A percentile compares a stretch with the other conserved stretches of the same genome.
Evolutionary conservation across 2,329 filamentous ascomycete genomes (phyloP).

Genomic region (Sclerotinia glacialis): DNA sequence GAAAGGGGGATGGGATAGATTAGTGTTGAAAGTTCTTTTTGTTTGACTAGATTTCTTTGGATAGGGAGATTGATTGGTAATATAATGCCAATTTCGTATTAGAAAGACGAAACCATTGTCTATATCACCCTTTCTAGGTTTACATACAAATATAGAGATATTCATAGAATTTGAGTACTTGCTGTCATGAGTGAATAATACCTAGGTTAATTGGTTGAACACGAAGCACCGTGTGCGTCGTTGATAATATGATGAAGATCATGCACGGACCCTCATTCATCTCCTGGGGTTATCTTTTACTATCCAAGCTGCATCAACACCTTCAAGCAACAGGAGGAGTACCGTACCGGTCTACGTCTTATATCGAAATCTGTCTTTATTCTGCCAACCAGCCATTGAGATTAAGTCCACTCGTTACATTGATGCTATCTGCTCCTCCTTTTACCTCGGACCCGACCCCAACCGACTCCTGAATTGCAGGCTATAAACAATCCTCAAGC

Average conservation of each 20-base stretch:
- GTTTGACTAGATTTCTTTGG: conserved; percentile 6
- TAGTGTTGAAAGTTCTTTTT: background rate
- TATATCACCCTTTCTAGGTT: background rate
- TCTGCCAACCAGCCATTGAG: background rate
- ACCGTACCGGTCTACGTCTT: background rate
- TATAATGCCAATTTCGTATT: background rate
- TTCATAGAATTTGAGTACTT: background rate
- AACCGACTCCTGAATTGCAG: background rate
- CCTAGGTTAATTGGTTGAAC: background rate
- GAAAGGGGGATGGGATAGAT: background rate
- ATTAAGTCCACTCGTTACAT: background rate
- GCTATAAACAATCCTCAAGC: background rate
- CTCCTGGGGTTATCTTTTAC: background rate
- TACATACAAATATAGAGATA: background rate
- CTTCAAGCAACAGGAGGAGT: background rate
- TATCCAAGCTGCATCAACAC: background rate
- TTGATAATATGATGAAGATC: background rate
- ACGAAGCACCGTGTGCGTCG: background rate
- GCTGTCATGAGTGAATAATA: background rate
- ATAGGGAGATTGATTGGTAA: background rate
- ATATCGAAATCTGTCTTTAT: background rate
- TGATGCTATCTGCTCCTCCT: background rate
- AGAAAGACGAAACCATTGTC: background rate
- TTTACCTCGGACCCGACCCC: background rate
- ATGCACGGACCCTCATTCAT: conserved; percentile 10